Evolutionary conservation across 1,139 yeast species (phyloP).

Genomic region (Magnusiomyces sp.): DNA sequence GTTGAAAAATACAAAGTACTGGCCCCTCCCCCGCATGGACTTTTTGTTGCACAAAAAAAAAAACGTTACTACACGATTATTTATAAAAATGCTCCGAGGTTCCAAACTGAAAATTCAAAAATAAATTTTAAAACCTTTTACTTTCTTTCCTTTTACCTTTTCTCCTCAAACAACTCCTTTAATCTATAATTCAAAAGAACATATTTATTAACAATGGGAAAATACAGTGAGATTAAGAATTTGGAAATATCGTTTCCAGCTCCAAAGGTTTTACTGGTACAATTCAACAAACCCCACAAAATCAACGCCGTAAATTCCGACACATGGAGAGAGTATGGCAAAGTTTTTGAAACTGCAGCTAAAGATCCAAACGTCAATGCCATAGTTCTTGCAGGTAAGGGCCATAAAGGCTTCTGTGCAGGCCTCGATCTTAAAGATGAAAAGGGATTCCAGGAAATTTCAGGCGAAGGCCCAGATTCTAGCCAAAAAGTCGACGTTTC

Average conservation of each 20-base stretch:
- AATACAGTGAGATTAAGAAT: constrained; percentile 10
- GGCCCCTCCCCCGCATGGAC: no score
- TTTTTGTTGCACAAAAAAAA: no score
- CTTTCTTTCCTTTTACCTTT: not conserved
- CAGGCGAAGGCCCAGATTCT: not conserved
- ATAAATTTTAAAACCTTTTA: no score
- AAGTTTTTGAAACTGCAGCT: constrained; percentile 43
- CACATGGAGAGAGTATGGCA: constrained; percentile 37
- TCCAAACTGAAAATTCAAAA: no score
- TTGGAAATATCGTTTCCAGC: constrained; percentile 18
- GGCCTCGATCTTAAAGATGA: constrained; percentile 48
- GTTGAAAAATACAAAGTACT: no score
- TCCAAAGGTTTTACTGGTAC: constrained; percentile 49
- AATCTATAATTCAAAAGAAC: not conserved
- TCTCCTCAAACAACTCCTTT: not conserved
- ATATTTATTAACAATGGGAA: not conserved
- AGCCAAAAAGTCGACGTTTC: constrained; percentile 27
- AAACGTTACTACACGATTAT: no score
- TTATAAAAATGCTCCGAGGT: no score
- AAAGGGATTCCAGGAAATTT: not conserved
- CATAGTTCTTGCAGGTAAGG: constrained; percentile 51
- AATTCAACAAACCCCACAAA: constrained; percentile 54
- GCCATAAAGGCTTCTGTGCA: constrained; percentile 48
- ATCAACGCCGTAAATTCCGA: constrained; percentile 52
- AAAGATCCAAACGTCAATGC: constrained; percentile 40